These are phyloP conservation scores for Gaeumannomyces sp. DNA, from an alignment of 2,329 filamentous ascomycete genomes.

Conservation along the genomic window DNA sequence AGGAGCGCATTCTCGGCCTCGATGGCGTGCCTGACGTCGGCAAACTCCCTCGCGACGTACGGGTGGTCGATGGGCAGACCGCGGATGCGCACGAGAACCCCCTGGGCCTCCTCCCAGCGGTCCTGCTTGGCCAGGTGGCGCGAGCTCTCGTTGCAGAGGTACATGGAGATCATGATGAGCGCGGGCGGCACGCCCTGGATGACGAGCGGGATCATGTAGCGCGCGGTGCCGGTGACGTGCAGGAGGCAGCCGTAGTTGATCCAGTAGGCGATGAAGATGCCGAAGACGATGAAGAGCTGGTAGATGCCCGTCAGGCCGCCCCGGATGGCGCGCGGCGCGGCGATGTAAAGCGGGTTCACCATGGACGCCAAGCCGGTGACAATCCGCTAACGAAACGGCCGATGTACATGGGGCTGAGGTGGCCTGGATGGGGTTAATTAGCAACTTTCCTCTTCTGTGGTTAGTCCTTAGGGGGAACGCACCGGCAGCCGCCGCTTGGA, in stretches of 20 bases:
- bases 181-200: constrained; percentile 51
- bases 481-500: constrained; percentile 20
- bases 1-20: constrained; percentile 22
- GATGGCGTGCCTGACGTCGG: constrained; percentile 23
- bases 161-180: constrained; percentile 47
- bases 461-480: constrained; percentile 12
- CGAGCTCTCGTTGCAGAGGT: constrained; percentile 53
- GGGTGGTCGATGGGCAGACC: constrained; percentile 28
- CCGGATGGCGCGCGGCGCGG: constrained; percentile 50
- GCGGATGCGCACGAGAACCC: constrained; percentile 27
- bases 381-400: constrained; percentile 46
- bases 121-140: constrained; percentile 54
- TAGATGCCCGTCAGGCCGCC: constrained; percentile 55
- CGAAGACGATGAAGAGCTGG: constrained; percentile 49
- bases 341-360: constrained; percentile 54
- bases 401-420: constrained; percentile 23
- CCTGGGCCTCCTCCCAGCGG: constrained; percentile 41
- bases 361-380: constrained; percentile 45
- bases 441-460: no score
- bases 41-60: constrained; percentile 28
- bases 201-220: constrained; percentile 50
- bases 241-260: constrained; percentile 46
- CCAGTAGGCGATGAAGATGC: constrained; percentile 46
- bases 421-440: constrained; percentile 13
- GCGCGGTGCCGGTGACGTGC: constrained; percentile 33